Evolutionary conservation across 495 filamentous ascomycete genomes (phyloP), one percentile per base, ranked within the genome.

Genomic region (Aspergillus carlsbadensis): DNA sequence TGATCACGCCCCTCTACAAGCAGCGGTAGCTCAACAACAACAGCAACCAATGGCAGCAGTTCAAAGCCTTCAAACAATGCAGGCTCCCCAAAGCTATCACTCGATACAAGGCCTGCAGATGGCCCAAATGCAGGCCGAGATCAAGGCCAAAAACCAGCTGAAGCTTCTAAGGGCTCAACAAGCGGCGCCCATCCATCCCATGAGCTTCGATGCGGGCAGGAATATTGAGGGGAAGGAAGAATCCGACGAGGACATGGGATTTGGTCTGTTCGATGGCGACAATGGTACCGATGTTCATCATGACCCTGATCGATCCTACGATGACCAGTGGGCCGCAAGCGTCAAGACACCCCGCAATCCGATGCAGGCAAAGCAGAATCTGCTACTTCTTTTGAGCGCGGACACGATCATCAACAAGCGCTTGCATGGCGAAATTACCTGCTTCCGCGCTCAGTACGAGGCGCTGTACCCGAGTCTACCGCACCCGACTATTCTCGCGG

Each of bases 341-440:
- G 35, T 48, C 3, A 53, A 20, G 33, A 17, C 24, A 3, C 57
- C 57, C 1, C 6, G 13, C 11, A 60, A 55, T 18, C 52, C 24
- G 29, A 49, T 54, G 39, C 44, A 60, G 35, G 51, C 57, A 10
- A 60, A 49, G 20, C 57, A 60, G 31, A 60, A 60, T 33, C 45
- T 60, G 15, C 31, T 60, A 8, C 57, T 49, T 15, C 57, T 60
- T 2, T 46, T 60, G 6, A 42, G 44, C 14, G 40, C 57, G 15
- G 57, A 60, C 21, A 60, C 44, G 14, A 37, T 41, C 0, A 60
- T 60, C 51, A 60, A 45, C 7, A 51, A 44, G 15, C 44, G 45
- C 22, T 37, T 60, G 8, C 24, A 60, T 3, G 57, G 57, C 6
- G 57, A 60, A 31, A 24, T 60, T 11, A 51, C 57, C 7, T 55